These are phyloP conservation scores for Hygrophoropsis aurantiaca DNA, from an alignment of 768 basidiomycete genomes.

Conservation along the genomic window DNA sequence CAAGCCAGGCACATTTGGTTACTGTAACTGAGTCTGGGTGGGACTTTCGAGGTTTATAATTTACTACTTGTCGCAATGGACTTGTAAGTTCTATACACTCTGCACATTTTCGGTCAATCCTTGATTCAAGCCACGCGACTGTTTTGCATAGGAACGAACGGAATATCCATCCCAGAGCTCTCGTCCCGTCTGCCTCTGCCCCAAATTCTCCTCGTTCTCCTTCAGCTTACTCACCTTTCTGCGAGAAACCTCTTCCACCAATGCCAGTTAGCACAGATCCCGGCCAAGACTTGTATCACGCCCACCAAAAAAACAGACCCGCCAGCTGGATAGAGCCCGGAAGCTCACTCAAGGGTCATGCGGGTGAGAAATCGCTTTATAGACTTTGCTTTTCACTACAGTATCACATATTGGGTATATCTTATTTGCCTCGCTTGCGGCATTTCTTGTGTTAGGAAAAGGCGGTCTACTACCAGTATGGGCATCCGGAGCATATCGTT, in stretches of 20 bases:
- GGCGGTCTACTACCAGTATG: too few species aligned
- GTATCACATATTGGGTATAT: too few species aligned
- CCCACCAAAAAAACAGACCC: conserved; percentile 16
- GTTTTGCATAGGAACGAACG: conserved; percentile 11
- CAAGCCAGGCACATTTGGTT: conserved; percentile 6
- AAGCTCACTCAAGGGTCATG: conserved; percentile 4
- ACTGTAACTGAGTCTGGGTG: background rate
- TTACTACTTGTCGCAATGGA: conserved; percentile 8
- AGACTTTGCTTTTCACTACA: conserved; percentile 1
- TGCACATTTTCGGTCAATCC: background rate
- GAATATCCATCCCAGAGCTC: conserved; percentile 19
- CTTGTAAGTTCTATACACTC: conserved; percentile 20
- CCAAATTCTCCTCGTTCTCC: conserved; percentile 21
- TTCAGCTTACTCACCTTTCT: conserved; percentile 7
- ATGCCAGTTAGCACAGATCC: conserved; percentile 26
- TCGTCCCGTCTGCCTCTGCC: conserved; percentile 24
- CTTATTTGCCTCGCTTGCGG: too few species aligned
- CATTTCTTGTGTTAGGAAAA: too few species aligned
- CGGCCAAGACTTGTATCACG: conserved; percentile 20
- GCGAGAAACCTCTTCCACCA: conserved; percentile 39
- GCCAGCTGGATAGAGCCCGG: conserved; percentile 25
- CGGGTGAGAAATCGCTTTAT: conserved; percentile 19
- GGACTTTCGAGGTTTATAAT: too few species aligned
- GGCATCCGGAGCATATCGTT: background rate
- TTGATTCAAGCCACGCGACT: background rate